Evolutionary conservation across 1,284 basidiomycete species (phyloP), one percentile per base, ranked within the genome.

Genomic region (Mrakiaceae sp.): DNA sequence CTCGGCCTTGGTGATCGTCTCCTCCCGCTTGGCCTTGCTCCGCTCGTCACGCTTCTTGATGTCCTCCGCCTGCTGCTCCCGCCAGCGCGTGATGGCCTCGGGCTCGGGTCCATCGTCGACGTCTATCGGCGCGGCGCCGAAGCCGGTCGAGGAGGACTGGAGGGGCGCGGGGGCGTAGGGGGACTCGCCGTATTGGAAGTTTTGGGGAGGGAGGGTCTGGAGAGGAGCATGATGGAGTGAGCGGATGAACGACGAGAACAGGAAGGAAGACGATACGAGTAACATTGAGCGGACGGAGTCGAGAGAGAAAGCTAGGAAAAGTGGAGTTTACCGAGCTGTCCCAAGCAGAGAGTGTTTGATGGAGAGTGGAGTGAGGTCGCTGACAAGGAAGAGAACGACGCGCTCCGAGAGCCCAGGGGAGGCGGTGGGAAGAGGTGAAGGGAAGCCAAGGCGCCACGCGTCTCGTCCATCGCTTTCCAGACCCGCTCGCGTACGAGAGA

Each of bases 61-160:
- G 73, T 94, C 91, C 58, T 83, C 87, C 11, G 84, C 85, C 73
- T 98, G 94, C 71, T 84, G 83, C 74, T 86, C 87, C 60, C 89
- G 84, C 96, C 96, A 98, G 73, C 85, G 79, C 71, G 82, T 87
- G 80, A 95, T 92, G 47, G 90, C 88, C 72, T 93, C 84, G 0
- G 90, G 88, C 72, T 96, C 92, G 43, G 92, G 89, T 74, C 92
- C 88, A 12, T 72, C 67, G 27, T 72, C 66, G 27, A 27, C 27
- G 27, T 27, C 27, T 27, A 27, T 27, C 27, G 9, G 73, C 68
- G 44, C 73, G 70, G 10, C 75, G 72, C 78, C 71, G 75, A 51
- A 55, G 86, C 73, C 69, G 81, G 75, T 74, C 87, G 84, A 74
- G 68, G 46, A 68, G 69, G 48, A 12, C 58, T 63, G 47, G 42